A percentile compares a stretch with the other conserved stretches of the same genome.
Conservation (phyloP, 2,329 filamentous ascomycete genomes). For the Orbilia ellipsospora region DNA sequence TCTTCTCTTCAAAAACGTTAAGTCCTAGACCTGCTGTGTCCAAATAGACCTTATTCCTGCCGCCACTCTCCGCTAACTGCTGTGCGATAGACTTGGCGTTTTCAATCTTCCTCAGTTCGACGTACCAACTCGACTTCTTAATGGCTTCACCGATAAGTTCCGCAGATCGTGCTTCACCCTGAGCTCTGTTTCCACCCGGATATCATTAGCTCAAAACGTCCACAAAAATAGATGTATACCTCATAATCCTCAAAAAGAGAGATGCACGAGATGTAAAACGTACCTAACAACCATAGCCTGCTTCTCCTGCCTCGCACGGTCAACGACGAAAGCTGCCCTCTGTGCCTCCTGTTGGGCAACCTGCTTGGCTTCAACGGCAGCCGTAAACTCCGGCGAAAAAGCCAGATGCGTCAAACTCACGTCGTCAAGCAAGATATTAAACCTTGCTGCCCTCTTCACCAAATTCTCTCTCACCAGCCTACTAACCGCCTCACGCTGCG, state of each 20-base stretch:
- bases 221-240: too few relatives aligned
- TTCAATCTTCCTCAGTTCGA: slow-evolving; percentile 98
- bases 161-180: slow-evolving; percentile 97
- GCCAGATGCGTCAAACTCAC: slow-evolving; percentile 90
- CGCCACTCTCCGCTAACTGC: slow-evolving; percentile 84
- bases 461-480: slow-evolving; percentile 92
- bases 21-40: slow-evolving; percentile 90
- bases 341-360: slow-evolving; percentile 84
- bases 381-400: slow-evolving; percentile 79
- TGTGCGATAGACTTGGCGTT: slow-evolving; percentile 90
- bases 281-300: slow-evolving; percentile 88
- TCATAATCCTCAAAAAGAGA: neutral
- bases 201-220: neutral
- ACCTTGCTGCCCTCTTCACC: slow-evolving; percentile 86
- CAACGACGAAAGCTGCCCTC: slow-evolving; percentile 94
- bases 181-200: slow-evolving; percentile 71
- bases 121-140: slow-evolving; percentile 98
- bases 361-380: slow-evolving; percentile 78
- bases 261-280: neutral
- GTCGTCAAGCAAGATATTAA: slow-evolving; percentile 98
- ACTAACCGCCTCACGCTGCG: slow-evolving; percentile 96
- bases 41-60: slow-evolving; percentile 92
- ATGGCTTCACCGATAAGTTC: slow-evolving; percentile 98
- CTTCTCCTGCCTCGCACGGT: slow-evolving; percentile 99
- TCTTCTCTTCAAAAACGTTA: slow-evolving; percentile 72